Base-by-base conservation (phyloP, 176 grass and related monocot genomes). In the Oropetium thomaeum region DNA sequence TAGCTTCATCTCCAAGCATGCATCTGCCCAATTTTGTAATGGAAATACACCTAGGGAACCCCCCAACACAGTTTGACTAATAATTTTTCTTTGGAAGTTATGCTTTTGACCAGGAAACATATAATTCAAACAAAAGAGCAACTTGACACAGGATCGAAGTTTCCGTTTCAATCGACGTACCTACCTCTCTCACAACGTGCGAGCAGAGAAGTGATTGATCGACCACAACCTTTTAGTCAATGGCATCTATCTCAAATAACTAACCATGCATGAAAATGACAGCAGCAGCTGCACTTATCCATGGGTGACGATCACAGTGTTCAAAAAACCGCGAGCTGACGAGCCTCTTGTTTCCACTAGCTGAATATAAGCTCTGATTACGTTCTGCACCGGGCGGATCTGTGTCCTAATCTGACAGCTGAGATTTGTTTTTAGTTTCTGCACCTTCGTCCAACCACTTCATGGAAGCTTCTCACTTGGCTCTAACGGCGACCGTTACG, bases 1-100 rank as follows among this genome's bases (percentile, higher is more conserved):
- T 43, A 31, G 12, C 73, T 75, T 47, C 39, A 33, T 16, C 73
- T 15, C 73, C 73, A 75, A 75, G 39, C 35, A 72, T n/a, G n/a
- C 49, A 52, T 52, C 20, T 52, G 20, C 29, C 55, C 15, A 29
- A 8, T 69, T 51, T 51, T 51, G 48, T 23, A 54, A 54, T n/a
- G 0, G 1, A 10, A 26, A 57, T n/a, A 52, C n/a, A n/a, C 4
- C 7, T 37, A 52, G 6, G 9, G 48, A 52, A 37, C 35, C 5
- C 53, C 12, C 8, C 9, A 27, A 4, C 13, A 57, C 53, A 26
- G 8, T 27, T 27, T 27, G 23, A 57, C 53, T 4, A 1, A 22
- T 54, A 10, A 10, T 54, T 54, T 54, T 54, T 54, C 3, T 54
- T 23, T 54, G 2, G 2, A 10, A 8, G n/a, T n/a, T n/a, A n/a